These are phyloP conservation scores for Stemphylium lycopersici DNA, from an alignment of 2,329 filamentous ascomycete genomes.

Conservation along the genomic window DNA sequence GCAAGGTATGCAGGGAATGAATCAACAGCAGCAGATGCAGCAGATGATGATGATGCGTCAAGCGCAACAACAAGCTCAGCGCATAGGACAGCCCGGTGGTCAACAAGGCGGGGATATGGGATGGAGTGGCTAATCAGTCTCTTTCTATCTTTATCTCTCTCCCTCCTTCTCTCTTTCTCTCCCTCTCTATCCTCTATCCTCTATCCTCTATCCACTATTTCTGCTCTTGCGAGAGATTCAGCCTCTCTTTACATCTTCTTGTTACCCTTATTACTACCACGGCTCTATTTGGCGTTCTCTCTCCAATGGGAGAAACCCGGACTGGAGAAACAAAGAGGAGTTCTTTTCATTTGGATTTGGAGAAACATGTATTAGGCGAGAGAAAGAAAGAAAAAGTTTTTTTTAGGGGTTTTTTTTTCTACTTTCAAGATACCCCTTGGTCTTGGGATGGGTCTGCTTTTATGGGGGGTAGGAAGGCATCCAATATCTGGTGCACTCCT, in stretches of 20 bases:
- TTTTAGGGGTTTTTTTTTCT: no score
- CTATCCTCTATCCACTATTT: not conserved
- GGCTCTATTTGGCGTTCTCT: not conserved
- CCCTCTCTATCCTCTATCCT: not conserved
- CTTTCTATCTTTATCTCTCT: no score
- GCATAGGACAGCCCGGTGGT: slow-evolving; percentile 30
- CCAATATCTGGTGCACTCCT: no score
- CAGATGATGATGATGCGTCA: slow-evolving; percentile 46
- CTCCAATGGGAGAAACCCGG: not conserved
- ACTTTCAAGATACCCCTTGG: slow-evolving; percentile 2
- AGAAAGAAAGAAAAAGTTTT: not conserved
- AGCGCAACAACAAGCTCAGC: slow-evolving; percentile 34
- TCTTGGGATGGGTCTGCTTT: slow-evolving; percentile 1
- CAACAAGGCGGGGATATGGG: slow-evolving; percentile 35
- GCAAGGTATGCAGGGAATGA: slow-evolving; percentile 19
- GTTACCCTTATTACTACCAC: not conserved
- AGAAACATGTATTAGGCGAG: slow-evolving; percentile 1
- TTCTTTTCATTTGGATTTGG: not conserved
- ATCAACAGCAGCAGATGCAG: slow-evolving; percentile 40
- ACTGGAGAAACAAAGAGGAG: not conserved
- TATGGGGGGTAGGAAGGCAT: not conserved
- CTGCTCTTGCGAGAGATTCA: not conserved
- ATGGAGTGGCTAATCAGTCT: slow-evolving; percentile 28
- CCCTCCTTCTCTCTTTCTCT: no score
- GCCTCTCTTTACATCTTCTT: not conserved